Percentiles rank a stretch among this genome's conserved stretches.
These are phyloP conservation scores for Saksenaea oblongispora DNA, from an alignment of 371 early-diverging fungal genomes.

Conservation along the genomic window DNA sequence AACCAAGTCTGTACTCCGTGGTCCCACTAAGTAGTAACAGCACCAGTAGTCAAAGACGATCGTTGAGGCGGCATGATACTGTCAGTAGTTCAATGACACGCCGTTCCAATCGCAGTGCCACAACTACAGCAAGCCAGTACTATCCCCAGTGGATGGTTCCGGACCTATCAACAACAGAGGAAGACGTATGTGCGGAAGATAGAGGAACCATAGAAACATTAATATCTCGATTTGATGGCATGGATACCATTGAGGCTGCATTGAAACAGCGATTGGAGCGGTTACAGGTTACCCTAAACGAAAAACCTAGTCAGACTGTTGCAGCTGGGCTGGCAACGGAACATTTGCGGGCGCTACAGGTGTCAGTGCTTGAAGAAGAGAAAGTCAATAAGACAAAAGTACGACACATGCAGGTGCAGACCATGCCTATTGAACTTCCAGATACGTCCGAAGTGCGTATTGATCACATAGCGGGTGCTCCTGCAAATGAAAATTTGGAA, in stretches of 20 bases:
- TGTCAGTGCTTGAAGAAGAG: background rate
- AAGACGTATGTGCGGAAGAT: background rate
- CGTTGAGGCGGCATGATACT: background rate
- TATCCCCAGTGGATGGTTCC: background rate
- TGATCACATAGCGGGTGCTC: background rate
- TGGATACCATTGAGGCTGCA: constrained; percentile 35
- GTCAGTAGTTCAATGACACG: background rate
- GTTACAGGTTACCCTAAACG: constrained; percentile 16
- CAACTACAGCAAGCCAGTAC: background rate
- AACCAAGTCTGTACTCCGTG: background rate
- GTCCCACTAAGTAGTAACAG: background rate
- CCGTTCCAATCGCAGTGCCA: background rate
- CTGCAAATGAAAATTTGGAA: constrained; percentile 19
- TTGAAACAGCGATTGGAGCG: constrained; percentile 35
- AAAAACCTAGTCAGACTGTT: constrained; percentile 38
- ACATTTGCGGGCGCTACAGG: constrained; percentile 39
- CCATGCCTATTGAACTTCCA: constrained; percentile 6
- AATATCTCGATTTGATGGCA: background rate
- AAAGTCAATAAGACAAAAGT: background rate
- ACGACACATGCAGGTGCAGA: constrained; percentile 22
- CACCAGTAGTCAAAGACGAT: background rate
- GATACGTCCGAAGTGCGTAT: background rate
- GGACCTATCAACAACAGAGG: background rate
- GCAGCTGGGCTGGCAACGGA: constrained; percentile 37
- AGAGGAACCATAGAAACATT: background rate